Evolutionary conservation across 2,329 filamentous ascomycete species (phyloP).

Genomic region (Anisogramma anomala): DNA sequence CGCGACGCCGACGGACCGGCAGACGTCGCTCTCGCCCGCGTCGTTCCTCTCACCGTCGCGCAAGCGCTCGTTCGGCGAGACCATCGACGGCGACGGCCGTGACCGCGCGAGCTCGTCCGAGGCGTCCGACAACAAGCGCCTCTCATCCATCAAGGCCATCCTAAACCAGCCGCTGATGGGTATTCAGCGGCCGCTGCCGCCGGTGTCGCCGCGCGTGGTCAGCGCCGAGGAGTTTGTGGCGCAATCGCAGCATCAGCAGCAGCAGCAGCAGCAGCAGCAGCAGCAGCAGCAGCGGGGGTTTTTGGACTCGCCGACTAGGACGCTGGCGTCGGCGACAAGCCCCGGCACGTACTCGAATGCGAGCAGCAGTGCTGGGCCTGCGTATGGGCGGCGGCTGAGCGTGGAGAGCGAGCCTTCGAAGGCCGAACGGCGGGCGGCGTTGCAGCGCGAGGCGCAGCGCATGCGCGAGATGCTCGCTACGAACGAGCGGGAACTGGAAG

Average conservation of each 20-base stretch:
- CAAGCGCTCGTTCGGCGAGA: constrained; percentile 58
- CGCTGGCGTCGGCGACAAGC: constrained; percentile 30
- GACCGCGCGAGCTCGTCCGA: constrained; percentile 26
- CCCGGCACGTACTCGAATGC: constrained; percentile 28
- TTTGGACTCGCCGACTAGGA: constrained; percentile 32
- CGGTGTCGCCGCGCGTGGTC: constrained; percentile 12
- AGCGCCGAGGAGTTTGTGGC: constrained; percentile 21
- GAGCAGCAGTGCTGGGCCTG: constrained; percentile 9
- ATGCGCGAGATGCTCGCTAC: constrained; percentile 63
- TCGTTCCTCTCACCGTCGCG: constrained; percentile 48
- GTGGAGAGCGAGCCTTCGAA: constrained; percentile 41
- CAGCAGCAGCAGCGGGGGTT: constrained; percentile 27
- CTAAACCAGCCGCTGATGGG: constrained; percentile 43
- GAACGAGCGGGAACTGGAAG: constrained; percentile 62
- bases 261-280: too few relatives aligned
- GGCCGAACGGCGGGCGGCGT: constrained; percentile 50
- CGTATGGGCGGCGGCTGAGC: constrained; percentile 20
- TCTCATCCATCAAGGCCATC: constrained; percentile 67
- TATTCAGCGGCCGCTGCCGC: constrained; percentile 11
- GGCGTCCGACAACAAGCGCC: constrained; percentile 43
- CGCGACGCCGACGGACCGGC: constrained; percentile 33
- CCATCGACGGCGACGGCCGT: constrained; percentile 45
- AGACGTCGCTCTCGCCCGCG: constrained; percentile 48
- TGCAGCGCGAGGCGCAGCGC: constrained; percentile 61
- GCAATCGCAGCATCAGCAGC: too few relatives aligned